These are phyloP conservation scores for Scytalidium sp. DNA, from an alignment of 2,329 filamentous ascomycete species.

Conservation along the genomic window DNA sequence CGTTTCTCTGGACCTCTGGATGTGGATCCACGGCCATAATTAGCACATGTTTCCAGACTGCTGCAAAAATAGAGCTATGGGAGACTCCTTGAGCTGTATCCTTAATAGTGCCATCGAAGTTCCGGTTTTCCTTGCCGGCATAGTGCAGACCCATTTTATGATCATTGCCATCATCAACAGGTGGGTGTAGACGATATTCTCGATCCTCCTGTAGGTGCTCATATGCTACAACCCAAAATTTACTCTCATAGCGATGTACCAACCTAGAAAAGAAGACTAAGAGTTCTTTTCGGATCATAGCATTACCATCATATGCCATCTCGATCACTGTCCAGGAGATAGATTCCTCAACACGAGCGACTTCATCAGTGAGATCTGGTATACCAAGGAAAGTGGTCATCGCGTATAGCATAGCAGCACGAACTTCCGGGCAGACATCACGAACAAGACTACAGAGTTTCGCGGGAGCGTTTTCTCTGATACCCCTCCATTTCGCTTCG, in stretches of 20 bases:
- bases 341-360: conserved; percentile 85
- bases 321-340: conserved; percentile 86
- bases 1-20: conserved; percentile 85
- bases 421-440: conserved; percentile 87
- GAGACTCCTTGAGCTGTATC: conserved; percentile 59
- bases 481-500: conserved; percentile 95
- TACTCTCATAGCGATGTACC: conserved; percentile 83
- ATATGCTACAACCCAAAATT: conserved; percentile 87
- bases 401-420: conserved; percentile 89
- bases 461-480: conserved; percentile 79
- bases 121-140: conserved; percentile 51
- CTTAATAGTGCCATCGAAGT: conserved; percentile 56
- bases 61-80: conserved; percentile 86
- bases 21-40: conserved; percentile 93
- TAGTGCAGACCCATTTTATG: conserved; percentile 64
- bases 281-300: conserved; percentile 89
- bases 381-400: conserved; percentile 94
- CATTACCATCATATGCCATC: conserved; percentile 91
- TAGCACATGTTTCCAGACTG: conserved; percentile 90
- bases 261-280: conserved; percentile 93
- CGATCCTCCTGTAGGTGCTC: conserved; percentile 87
- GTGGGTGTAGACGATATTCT: conserved; percentile 59
- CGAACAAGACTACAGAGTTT: conserved; percentile 78
- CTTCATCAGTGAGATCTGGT: conserved; percentile 85
- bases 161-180: conserved; percentile 52